Evolutionary conservation across 805 yeast species (phyloP).

Genomic region (Candida xiaguanensis): DNA sequence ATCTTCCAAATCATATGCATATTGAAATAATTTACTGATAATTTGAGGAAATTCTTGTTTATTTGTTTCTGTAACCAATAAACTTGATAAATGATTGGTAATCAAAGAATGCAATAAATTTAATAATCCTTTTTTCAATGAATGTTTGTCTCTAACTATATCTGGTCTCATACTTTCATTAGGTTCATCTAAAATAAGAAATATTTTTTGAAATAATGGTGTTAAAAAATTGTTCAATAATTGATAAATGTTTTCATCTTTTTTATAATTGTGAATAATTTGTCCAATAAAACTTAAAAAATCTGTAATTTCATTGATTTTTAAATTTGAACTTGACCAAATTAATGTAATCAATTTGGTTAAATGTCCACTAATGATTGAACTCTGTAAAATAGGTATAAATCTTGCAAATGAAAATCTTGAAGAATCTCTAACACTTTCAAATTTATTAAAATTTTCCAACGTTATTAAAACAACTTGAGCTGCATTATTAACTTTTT

Average conservation of each 20-base stretch:
- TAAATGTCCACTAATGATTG: conserved; percentile 41
- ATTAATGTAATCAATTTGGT: conserved; percentile 66
- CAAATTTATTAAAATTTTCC: conserved; percentile 65
- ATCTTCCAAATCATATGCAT: conserved; percentile 61
- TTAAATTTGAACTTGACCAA: conserved; percentile 53
- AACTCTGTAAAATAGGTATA: conserved; percentile 63
- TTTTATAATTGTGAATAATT: conserved; percentile 71
- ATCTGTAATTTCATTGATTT: conserved; percentile 66
- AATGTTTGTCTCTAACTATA: conserved; percentile 58
- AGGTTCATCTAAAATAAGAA: conserved; percentile 41
- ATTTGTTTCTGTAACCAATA: conserved; percentile 69
- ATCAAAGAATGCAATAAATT: conserved; percentile 66
- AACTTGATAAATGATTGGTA: conserved; percentile 73
- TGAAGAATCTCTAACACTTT: conserved; percentile 76
- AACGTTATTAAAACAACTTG: conserved; percentile 81
- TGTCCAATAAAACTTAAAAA: conserved; percentile 86
- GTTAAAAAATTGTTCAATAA: conserved; percentile 68
- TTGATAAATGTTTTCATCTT: conserved; percentile 64
- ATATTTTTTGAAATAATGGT: conserved; percentile 69
- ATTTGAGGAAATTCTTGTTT: conserved; percentile 56
- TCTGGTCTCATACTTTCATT: conserved; percentile 41
- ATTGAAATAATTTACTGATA: conserved; percentile 60
- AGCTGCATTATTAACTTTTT: conserved; percentile 58
- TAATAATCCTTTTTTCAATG: conserved; percentile 67
- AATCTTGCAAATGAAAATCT: conserved; percentile 85